phyloP scores from a whole-genome alignment of 2,329 filamentous ascomycete species.

The Dothideomycetidae sp. region DNA sequence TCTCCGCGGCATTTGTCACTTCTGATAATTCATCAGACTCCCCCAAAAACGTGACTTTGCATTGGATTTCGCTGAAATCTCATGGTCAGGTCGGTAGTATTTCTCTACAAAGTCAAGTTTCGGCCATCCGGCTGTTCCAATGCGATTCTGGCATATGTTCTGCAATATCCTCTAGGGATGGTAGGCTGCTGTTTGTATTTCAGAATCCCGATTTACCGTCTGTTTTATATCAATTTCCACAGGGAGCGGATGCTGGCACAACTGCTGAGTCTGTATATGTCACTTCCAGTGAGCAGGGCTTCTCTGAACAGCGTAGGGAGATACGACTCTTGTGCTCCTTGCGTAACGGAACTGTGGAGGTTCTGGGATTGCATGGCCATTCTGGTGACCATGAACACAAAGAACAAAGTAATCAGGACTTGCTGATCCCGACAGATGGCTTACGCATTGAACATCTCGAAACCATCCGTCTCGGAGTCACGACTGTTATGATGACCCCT shows the following conservation, averaged over 20 bases:
- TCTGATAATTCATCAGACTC: background rate
- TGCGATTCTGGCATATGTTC: background rate
- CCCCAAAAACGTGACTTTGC: background rate
- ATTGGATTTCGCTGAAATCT: background rate
- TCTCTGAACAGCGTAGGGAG: background rate
- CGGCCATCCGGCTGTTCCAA: background rate
- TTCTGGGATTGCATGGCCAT: conserved; percentile 6
- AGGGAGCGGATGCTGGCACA: background rate
- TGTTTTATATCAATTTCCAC: background rate
- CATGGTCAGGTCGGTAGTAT: background rate
- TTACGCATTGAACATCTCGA: conserved; percentile 1
- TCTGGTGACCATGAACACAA: no score
- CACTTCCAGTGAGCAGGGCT: no score
- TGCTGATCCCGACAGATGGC: no score
- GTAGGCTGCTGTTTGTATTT: background rate
- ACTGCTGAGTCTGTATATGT: background rate
- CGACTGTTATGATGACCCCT: conserved; percentile 9
- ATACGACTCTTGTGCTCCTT: background rate
- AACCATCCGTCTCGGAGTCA: conserved; percentile 8
- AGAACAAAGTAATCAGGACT: no score
- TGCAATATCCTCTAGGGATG: background rate
- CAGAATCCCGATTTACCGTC: background rate
- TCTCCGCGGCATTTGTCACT: background rate
- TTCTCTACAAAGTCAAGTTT: background rate
- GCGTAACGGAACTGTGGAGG: conserved; percentile 20